Base-by-base conservation (phyloP, 2,329 filamentous ascomycete genomes). In the Fusarium burgessii region DNA sequence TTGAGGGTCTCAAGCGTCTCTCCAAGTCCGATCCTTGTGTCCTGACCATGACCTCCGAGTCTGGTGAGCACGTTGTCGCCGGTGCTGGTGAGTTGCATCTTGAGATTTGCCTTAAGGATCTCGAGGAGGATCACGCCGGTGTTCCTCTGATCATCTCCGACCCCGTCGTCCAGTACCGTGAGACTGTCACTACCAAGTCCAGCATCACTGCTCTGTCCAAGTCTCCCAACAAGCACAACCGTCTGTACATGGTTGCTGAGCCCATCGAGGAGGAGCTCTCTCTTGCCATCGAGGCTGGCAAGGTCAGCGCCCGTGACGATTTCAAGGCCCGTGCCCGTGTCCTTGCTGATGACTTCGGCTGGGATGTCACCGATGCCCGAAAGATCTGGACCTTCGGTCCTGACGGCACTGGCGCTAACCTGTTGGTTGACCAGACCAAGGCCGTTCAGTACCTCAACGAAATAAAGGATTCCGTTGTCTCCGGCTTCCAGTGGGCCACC, bases 181-280 rank as follows among this genome's bases (percentile, higher is more conserved):
- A 99, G 91, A 97, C 95, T 74, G 95, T 99, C 80, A 84, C 85
- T 77, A 88, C 74, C 80, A 91, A 90, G 82, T 98, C 96, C 60
- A 93, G 91, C 90, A 98, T 98, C 80, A 97, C 93, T 81, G 96
- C 96, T 77, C 89, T 99, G 80, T 98, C 96, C 85, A 99, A 99
- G 90, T 99, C 96, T 51, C 96, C 96, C 88, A 99, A 99, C 93
- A 99, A 99, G 94, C 96, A 99, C 93, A 99, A 99, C 91, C 95
- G 96, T 94, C 90, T 99, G 70, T 99, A 98, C 89, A 91, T 99
- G 86, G 90, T 89, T 84, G 96, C 96, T 74, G 87, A 94, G 86
- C 96, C 96, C 78, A 89, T 99, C 61, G 90, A 90, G 47, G 96
- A 99, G 90, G 96, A 98, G 78, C 92, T 99, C 68, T 89, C 93